Percentiles rank a stretch among this genome's conserved stretches.
Evolutionary conservation across 192 early-diverging fungal species (phyloP).

Genomic region (Spinellus fusiger): DNA sequence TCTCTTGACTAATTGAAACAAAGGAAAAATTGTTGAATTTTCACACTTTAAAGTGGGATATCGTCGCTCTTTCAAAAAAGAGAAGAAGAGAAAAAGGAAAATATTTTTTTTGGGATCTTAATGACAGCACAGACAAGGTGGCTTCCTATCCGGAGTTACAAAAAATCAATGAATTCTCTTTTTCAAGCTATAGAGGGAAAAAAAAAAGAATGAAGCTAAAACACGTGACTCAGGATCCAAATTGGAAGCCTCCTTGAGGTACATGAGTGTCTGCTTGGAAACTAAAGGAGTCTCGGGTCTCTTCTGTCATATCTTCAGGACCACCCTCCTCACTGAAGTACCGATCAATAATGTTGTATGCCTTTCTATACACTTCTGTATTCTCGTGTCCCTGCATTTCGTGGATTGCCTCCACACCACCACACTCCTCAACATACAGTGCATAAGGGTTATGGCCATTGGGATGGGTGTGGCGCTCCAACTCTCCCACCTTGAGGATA

Average conservation of each 20-base stretch:
- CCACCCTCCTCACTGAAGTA: slow-evolving; percentile 43
- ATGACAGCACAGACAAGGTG: too few species aligned
- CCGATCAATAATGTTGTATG: slow-evolving; percentile 42
- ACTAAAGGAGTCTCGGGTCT: slow-evolving; percentile 38
- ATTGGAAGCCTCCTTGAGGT: slow-evolving; percentile 72
- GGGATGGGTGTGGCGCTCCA: slow-evolving; percentile 16
- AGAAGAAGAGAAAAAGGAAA: not conserved
- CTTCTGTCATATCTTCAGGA: slow-evolving; percentile 3
- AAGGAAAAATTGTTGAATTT: too few species aligned
- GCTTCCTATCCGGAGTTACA: too few species aligned
- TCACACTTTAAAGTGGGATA: too few species aligned
- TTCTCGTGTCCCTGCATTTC: slow-evolving; percentile 44
- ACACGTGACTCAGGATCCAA: slow-evolving; percentile 41
- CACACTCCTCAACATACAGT: slow-evolving; percentile 42
- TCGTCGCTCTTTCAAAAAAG: too few species aligned
- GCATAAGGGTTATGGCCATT: slow-evolving; percentile 35
- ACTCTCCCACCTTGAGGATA: slow-evolving; percentile 42
- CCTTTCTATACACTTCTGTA: slow-evolving; percentile 40
- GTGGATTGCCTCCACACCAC: slow-evolving; percentile 41
- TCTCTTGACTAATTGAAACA: too few species aligned
- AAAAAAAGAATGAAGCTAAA: too few species aligned
- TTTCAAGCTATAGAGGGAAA: too few species aligned
- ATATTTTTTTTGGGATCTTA: too few species aligned
- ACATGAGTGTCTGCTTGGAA: slow-evolving; percentile 61
- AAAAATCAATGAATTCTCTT: too few species aligned